Percentiles rank a stretch among this genome's conserved stretches.
These are phyloP conservation scores for Solanum etuberosum DNA, from an alignment of 257 asterid species.

Conservation along the genomic window DNA sequence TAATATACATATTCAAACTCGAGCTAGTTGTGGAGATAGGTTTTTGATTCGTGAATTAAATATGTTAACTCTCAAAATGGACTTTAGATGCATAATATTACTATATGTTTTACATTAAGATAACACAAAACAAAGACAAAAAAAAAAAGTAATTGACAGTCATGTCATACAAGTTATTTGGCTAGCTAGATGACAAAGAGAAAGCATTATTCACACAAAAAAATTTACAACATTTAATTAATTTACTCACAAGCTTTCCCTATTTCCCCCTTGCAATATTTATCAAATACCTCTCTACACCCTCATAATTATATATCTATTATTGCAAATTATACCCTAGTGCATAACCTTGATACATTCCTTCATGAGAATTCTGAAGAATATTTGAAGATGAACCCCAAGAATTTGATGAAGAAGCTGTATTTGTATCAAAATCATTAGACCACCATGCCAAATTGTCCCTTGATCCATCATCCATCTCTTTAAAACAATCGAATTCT, in stretches of 20 bases:
- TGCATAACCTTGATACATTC: constrained; percentile 37
- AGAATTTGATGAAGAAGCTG: constrained; percentile 37
- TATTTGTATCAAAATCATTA: constrained; percentile 47
- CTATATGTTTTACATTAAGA: background rate
- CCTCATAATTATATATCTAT: background rate
- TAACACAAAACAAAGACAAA: background rate
- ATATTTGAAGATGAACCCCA: constrained; percentile 43
- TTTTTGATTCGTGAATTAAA: background rate
- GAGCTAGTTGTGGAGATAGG: background rate
- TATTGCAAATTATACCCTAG: constrained; percentile 33
- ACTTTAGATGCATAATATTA: background rate
- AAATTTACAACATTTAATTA: constrained; percentile 19
- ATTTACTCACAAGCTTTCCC: background rate
- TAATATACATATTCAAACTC: background rate
- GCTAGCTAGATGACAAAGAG: constrained; percentile 6
- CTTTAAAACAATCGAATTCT: constrained; percentile 41
- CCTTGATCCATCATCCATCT: constrained; percentile 27
- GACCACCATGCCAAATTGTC: constrained; percentile 52
- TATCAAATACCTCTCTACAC: constrained; percentile 13
- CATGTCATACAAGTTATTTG: constrained; percentile 1
- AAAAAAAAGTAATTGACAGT: background rate
- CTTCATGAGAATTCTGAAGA: constrained; percentile 32
- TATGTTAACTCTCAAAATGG: background rate
- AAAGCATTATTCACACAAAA: constrained; percentile 33
- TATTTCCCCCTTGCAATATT: constrained; percentile 8